Evolutionary conservation across 2,329 filamentous ascomycete genomes (phyloP), one percentile per base, ranked within the genome.

Genomic region (Daldinia eschscholtzii): DNA sequence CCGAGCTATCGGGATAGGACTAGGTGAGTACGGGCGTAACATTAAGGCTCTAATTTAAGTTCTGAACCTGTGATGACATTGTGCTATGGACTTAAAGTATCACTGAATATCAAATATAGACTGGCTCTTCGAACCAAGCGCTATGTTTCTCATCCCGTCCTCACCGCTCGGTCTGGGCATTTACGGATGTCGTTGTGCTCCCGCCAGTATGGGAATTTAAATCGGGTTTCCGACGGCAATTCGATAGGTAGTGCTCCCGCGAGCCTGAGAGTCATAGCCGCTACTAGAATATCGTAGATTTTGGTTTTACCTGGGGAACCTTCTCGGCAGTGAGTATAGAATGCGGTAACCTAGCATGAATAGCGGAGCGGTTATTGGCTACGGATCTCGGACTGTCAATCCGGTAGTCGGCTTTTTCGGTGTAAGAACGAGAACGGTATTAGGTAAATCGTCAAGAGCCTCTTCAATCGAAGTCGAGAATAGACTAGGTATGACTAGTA

Each of bases 361-460:
- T 42, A 37, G 30, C 48, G 57, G 37, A 41, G n/a, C 42, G 20
- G 39, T 44, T 64, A 57, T 42, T 46, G 35, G 53, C 9, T 42
- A 57, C 70, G 70, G 70, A 67, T 69, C 65, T 72, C 70, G 70
- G 70, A 33, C 37, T 68, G 58, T 44, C 64, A 65, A 61, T 64
- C 61, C 70, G 70, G 70, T 67, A 72, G 61, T 72, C 70, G 70
- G 70, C 20, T 4, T 42, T n/a, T 39, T 30, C 15, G 15, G 30
- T n/a, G 12, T 61, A 48, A 28, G 20, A 42, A 30, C 48, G 46
- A 56, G 46, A 37, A 55, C 23, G 46, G 2, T 4, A 60, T 62
- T 65, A 65, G 48, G 57, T 63, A 63, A 68, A 39, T 63, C 44
- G 35, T 53, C 28, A 50, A 68, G 65, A 68, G 65, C 65, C 68